Evolutionary conservation across 805 yeast genomes (phyloP).

Genomic region (Candida krabiensis): DNA sequence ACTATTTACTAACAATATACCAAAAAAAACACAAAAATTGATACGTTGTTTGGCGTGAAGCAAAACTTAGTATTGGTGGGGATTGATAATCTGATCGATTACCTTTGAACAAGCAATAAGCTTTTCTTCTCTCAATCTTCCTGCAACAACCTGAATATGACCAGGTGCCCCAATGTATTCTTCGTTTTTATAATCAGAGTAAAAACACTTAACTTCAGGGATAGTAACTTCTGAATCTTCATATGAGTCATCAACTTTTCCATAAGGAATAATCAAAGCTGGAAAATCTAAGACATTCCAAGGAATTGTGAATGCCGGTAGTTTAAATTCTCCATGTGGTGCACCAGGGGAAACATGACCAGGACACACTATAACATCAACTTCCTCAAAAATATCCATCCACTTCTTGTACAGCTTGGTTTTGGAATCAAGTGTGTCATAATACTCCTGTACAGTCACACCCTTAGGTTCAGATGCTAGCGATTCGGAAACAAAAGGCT

Average conservation of each 20-base stretch:
- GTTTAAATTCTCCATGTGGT: slow-evolving; percentile 18
- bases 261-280: too few relatives aligned
- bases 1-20: too few relatives aligned
- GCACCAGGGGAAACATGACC: slow-evolving; percentile 16
- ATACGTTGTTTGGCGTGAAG: too few relatives aligned
- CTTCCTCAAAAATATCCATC: slow-evolving; percentile 5
- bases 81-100: slow-evolving; percentile 3
- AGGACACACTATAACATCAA: slow-evolving; percentile 16
- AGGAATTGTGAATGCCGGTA: too few relatives aligned
- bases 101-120: slow-evolving; percentile 7
- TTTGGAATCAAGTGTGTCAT: background rate
- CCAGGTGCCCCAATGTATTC: slow-evolving; percentile 59
- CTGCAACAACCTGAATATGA: slow-evolving; percentile 58
- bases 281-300: too few relatives aligned
- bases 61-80: background rate
- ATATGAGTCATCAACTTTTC: slow-evolving; percentile 21
- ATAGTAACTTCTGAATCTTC: slow-evolving; percentile 13
- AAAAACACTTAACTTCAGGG: background rate
- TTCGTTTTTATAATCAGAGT: slow-evolving; percentile 44
- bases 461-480: background rate
- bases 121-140: slow-evolving; percentile 59
- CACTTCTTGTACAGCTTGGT: slow-evolving; percentile 8
- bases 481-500: background rate
- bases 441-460: background rate
- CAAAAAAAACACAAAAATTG: too few relatives aligned